Evolutionary conservation across 108 stramenopile species (phyloP).

Genomic region (Pseudonitzschia delicatissima): DNA sequence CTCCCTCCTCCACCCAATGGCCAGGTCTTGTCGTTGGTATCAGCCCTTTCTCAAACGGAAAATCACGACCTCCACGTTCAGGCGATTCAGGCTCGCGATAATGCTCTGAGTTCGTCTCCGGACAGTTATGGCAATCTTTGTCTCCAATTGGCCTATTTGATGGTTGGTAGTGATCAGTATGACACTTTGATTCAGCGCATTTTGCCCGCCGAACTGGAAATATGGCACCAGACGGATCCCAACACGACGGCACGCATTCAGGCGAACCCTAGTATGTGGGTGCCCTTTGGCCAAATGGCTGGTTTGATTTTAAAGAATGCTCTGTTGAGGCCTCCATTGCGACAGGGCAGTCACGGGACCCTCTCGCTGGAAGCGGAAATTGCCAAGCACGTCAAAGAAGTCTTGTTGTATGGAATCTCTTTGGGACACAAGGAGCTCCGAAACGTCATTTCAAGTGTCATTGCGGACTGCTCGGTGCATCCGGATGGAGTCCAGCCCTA

Average conservation of each 20-base stretch:
- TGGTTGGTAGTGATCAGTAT: conserved; percentile 47
- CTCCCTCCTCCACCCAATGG: conserved; percentile 60
- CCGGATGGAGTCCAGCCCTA: conserved; percentile 41
- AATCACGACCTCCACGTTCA: conserved; percentile 60
- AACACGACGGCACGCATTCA: conserved; percentile 31
- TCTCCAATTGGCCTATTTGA: conserved; percentile 39
- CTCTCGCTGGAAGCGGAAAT: conserved; percentile 15
- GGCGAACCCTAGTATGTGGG: conserved; percentile 48
- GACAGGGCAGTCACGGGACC: neutral
- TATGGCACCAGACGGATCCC: conserved; percentile 51
- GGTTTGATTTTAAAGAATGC: conserved; percentile 88
- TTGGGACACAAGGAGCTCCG: conserved; percentile 36
- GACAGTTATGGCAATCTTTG: conserved; percentile 61
- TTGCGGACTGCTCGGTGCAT: conserved; percentile 49
- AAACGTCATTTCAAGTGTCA: conserved; percentile 46
- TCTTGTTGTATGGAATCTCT: conserved; percentile 34
- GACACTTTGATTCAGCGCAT: conserved; percentile 27
- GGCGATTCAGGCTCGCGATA: conserved; percentile 73
- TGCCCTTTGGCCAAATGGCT: conserved; percentile 85
- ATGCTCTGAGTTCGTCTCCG: conserved; percentile 54
- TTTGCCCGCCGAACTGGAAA: conserved; percentile 39
- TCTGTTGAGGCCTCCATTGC: conserved; percentile 56
- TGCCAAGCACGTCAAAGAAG: conserved; percentile 40
- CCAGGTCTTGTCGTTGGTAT: conserved; percentile 63
- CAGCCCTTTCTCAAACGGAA: conserved; percentile 67